These are phyloP conservation scores for Xerocomus potaroensis DNA, from an alignment of 768 basidiomycete genomes.

Conservation along the genomic window DNA sequence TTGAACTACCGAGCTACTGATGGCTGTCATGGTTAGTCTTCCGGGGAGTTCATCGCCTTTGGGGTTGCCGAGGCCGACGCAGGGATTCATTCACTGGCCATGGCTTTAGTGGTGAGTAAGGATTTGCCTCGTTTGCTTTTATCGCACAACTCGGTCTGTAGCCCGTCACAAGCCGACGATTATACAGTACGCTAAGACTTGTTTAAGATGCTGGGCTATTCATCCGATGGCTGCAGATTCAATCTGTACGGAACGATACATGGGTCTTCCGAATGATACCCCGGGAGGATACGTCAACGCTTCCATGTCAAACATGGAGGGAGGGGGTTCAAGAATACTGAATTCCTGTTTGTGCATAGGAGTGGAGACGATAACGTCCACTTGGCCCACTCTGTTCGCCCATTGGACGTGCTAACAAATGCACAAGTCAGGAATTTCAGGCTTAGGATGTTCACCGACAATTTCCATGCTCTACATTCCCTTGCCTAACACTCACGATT, in stretches of 20 bases:
- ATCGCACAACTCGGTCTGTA: slow-evolving; percentile 27
- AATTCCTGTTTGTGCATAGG: slow-evolving; percentile 87
- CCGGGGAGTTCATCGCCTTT: slow-evolving; percentile 93
- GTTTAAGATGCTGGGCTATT: neutral
- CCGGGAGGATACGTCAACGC: slow-evolving; percentile 85
- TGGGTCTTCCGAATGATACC: slow-evolving; percentile 79
- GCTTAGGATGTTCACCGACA: slow-evolving; percentile 97
- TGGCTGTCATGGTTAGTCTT: slow-evolving; percentile 57
- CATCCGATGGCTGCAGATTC: slow-evolving; percentile 54
- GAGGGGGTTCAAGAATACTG: slow-evolving; percentile 73
- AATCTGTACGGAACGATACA: slow-evolving; percentile 97
- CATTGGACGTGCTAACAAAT: slow-evolving; percentile 90
- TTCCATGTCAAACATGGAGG: slow-evolving; percentile 83
- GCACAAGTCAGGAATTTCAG: slow-evolving; percentile 67
- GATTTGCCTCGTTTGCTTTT: neutral
- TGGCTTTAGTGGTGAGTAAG: slow-evolving; percentile 77
- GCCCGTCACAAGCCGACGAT: slow-evolving; percentile 85
- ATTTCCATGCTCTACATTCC: slow-evolving; percentile 17
- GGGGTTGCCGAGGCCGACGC: slow-evolving; percentile 90
- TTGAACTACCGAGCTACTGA: slow-evolving; percentile 1
- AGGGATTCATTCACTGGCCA: no score
- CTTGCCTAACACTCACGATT: slow-evolving; percentile 6
- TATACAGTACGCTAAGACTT: slow-evolving; percentile 54
- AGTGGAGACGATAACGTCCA: slow-evolving; percentile 98
- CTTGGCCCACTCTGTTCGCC: slow-evolving; percentile 82